Conservation (phyloP, 176 grass and related monocot genomes). For the Phragmites australis region DNA sequence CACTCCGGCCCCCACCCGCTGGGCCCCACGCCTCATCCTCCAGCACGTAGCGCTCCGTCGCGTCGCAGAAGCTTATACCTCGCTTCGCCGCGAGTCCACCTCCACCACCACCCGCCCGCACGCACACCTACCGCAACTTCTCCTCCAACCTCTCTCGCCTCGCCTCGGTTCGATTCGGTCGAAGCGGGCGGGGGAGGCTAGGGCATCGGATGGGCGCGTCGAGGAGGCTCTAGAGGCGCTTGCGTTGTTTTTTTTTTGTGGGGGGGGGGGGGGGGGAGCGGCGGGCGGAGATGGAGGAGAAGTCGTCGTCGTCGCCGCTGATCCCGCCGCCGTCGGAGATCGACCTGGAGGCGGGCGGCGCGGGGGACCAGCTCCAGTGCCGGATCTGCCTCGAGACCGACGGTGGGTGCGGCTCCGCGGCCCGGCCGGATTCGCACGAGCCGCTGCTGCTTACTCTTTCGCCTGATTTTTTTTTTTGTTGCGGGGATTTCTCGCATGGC, state of each 20-base stretch:
- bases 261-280: no score
- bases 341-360: conserved; percentile 86
- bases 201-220: conserved; percentile 38
- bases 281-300: conserved; percentile 56
- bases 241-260: not conserved
- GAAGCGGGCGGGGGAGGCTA: conserved; percentile 5
- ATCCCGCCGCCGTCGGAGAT: conserved; percentile 74
- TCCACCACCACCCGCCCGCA: not conserved
- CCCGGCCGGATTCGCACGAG: no score
- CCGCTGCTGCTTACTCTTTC: not conserved
- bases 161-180: conserved; percentile 29
- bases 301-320: conserved; percentile 62
- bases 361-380: conserved; percentile 89
- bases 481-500: conserved; percentile 6
- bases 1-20: fast-evolving
- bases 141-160: not conserved
- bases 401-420: not conserved
- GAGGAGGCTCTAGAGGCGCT: conserved; percentile 28
- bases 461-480: not conserved
- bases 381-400: conserved; percentile 99
- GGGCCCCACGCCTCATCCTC: not conserved
- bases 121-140: not conserved
- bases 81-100: conserved; percentile 38
- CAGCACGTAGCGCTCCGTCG: not conserved
- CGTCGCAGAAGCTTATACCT: conserved; percentile 30